These are phyloP conservation scores for Inosperma sp. DNA, from an alignment of 768 basidiomycete genomes.

Conservation along the genomic window DNA sequence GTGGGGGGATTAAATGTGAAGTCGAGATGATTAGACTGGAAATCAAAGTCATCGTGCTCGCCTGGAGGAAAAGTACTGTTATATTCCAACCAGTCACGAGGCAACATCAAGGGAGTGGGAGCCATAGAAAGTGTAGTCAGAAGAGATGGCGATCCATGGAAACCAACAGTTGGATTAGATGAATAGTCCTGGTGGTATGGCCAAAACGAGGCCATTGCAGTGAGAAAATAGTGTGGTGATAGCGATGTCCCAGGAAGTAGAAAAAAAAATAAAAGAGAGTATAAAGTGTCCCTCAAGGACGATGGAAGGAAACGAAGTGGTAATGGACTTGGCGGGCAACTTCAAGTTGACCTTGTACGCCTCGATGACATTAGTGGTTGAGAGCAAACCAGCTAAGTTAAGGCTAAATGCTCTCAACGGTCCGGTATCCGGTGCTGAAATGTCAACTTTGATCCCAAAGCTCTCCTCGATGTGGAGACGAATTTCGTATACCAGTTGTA, in stretches of 20 bases:
- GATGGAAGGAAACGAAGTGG: constrained; percentile 10
- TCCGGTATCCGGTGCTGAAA: no score
- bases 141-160: neutral
- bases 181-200: constrained; percentile 14
- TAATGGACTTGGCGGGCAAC: constrained; percentile 24
- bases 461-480: no score
- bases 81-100: constrained; percentile 17
- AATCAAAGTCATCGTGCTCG: constrained; percentile 16
- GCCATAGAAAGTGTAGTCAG: constrained; percentile 5
- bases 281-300: constrained; percentile 22
- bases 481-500: no score
- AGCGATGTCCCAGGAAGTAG: constrained; percentile 17
- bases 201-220: constrained; percentile 13
- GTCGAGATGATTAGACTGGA: constrained; percentile 35
- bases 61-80: constrained; percentile 13
- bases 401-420: no score
- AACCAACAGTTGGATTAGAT: constrained; percentile 5
- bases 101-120: constrained; percentile 23
- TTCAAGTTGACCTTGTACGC: constrained; percentile 25
- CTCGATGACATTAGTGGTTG: constrained; percentile 3
- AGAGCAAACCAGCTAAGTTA: constrained; percentile 2
- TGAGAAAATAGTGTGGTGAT: constrained; percentile 10
- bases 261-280: constrained; percentile 6
- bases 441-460: no score
- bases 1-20: constrained; percentile 3